Percentiles rank a stretch among this genome's conserved stretches.
Conservation (phyloP, 805 yeast species). For the Sugiyamaella qingdaonensis region DNA sequence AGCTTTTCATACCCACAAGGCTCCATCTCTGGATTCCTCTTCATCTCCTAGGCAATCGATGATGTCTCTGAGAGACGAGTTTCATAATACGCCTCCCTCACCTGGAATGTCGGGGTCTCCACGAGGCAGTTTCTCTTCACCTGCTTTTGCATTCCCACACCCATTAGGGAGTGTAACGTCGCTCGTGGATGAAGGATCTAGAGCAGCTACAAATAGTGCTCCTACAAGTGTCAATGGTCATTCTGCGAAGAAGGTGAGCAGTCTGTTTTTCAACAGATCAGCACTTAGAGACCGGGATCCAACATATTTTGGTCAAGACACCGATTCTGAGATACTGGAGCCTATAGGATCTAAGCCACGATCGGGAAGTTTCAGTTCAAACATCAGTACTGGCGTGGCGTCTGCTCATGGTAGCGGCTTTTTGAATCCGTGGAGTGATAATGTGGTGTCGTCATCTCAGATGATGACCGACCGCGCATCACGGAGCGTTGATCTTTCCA, state of each 20-base stretch:
- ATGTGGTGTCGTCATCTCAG: neutral
- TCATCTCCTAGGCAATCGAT: constrained; percentile 19
- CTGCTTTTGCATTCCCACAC: neutral
- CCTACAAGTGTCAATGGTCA: neutral
- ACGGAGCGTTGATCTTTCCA: neutral
- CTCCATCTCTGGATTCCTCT: constrained; percentile 11
- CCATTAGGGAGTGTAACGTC: neutral
- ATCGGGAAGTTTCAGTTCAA: constrained; percentile 20
- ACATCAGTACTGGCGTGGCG: neutral
- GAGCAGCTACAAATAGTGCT: neutral
- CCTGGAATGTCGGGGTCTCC: constrained; percentile 14
- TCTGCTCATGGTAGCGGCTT: constrained; percentile 3
- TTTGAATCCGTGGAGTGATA: constrained; percentile 15
- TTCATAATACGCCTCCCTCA: constrained; percentile 3
- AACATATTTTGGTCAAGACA: neutral
- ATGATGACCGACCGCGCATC: neutral
- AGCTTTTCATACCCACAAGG: constrained; percentile 9
- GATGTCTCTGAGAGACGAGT: constrained; percentile 12
- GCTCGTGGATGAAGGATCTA: neutral
- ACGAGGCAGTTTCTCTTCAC: constrained; percentile 10
- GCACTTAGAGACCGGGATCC: neutral
- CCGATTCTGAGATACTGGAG: constrained; percentile 2
- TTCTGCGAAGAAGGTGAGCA: constrained; percentile 11
- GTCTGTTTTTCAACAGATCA: constrained; percentile 16
- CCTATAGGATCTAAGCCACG: constrained; percentile 20